Evolutionary conservation across 441 rosid species (phyloP).

Genomic region (Hura crepitans): DNA sequence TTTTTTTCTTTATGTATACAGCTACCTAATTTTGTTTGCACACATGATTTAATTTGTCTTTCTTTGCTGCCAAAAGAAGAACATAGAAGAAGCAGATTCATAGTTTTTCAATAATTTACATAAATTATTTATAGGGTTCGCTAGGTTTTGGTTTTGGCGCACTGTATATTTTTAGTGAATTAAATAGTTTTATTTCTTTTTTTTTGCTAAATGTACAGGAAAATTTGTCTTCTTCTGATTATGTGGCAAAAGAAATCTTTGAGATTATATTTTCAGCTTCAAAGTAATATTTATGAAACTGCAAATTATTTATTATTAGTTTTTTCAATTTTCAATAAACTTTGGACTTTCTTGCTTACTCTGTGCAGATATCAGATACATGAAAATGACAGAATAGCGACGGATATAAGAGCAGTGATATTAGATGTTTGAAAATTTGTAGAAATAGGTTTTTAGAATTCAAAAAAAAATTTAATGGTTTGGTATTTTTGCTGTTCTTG

Average conservation of each 20-base stretch:
- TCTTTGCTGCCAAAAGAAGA: slow-evolving; percentile 7
- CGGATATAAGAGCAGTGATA: too few species aligned
- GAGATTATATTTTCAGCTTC: neutral
- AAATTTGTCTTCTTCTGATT: neutral
- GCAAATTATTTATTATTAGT: neutral
- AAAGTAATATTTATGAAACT: neutral
- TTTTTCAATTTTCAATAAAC: neutral
- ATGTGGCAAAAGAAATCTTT: neutral
- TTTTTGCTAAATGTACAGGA: neutral
- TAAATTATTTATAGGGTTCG: too few species aligned
- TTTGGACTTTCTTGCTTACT: slow-evolving; percentile 2
- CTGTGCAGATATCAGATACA: slow-evolving; percentile 15
- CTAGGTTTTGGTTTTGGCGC: neutral
- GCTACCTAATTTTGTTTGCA: slow-evolving; percentile 5
- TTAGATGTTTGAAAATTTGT: neutral
- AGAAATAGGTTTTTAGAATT: neutral
- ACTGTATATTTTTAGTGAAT: neutral
- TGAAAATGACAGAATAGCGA: neutral
- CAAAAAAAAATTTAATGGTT: neutral
- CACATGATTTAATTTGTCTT: neutral
- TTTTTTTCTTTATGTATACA: neutral
- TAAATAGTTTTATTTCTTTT: neutral
- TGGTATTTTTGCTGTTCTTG: slow-evolving; percentile 30
- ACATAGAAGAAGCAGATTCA: neutral
- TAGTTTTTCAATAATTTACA: neutral